Conservation (phyloP, 148 eudicot species). For the Salicornia ramosissima region DNA sequence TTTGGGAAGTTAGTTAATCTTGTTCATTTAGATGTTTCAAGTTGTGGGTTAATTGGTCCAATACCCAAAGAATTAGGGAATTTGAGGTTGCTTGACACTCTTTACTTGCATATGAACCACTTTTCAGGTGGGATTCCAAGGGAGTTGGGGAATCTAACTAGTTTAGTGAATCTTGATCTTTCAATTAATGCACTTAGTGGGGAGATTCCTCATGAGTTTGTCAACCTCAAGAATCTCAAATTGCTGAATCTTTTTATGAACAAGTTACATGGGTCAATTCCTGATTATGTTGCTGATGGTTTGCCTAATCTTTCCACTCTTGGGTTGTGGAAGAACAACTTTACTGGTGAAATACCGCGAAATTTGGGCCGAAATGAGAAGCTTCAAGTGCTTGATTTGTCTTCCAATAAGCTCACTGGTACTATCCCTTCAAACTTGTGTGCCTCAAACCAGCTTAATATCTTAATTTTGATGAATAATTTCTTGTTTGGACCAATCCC, state of each 20-base stretch:
- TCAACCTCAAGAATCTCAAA: conserved; percentile 36
- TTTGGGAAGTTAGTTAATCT: conserved; percentile 65
- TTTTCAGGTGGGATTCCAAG: conserved; percentile 75
- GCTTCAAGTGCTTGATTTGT: conserved; percentile 67
- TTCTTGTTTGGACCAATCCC: conserved; percentile 88
- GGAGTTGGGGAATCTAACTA: conserved; percentile 62
- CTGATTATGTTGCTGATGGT: conserved; percentile 62
- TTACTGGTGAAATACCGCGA: conserved; percentile 70
- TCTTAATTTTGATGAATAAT: conserved; percentile 63
- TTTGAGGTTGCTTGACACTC: conserved; percentile 50
- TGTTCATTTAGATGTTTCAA: conserved; percentile 59
- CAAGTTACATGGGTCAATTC: conserved; percentile 80
- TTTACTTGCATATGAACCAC: conserved; percentile 54
- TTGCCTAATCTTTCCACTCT: conserved; percentile 52
- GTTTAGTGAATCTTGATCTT: conserved; percentile 61
- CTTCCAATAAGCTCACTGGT: conserved; percentile 95
- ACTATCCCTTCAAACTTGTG: conserved; percentile 77
- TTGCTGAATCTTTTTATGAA: conserved; percentile 81
- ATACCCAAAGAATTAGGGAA: conserved; percentile 76
- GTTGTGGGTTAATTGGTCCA: conserved; percentile 56
- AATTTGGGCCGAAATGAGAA: conserved; percentile 60
- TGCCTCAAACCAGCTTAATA: conserved; percentile 49
- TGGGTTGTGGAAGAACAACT: conserved; percentile 83
- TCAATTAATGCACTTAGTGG: conserved; percentile 69
- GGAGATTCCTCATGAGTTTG: conserved; percentile 68